Evolutionary conservation across 257 asterid species (phyloP), one percentile per base, ranked within the genome.

Genomic region (Rauvolfia tetraphylla): DNA sequence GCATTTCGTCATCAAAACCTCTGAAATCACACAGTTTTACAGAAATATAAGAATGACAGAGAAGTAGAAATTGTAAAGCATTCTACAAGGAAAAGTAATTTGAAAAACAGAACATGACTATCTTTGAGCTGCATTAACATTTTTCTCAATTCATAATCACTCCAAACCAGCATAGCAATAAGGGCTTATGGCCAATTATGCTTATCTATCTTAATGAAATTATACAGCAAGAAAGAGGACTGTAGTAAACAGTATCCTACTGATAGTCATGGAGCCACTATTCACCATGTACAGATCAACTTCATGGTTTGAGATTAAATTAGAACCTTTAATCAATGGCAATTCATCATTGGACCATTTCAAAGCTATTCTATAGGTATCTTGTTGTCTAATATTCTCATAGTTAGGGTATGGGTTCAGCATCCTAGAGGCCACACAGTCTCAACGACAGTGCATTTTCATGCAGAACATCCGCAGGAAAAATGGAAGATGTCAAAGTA

Each of bases 1-100:
- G 91, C 97, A 95, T 91, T 81, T 95, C 99, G 34, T 90, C 94
- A 80, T 95, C 99, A 82, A 95, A 95, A 75, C 99, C 99, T 84
- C 99, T 95, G 97, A 61, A 71, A 81, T 44, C 72, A 57, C 72
- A 81, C 54, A 22, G 51, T 33, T 34, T 49, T 20, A 62, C 56
- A 73, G 58, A 74, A 48, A 70, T 18, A 77, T 53, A 15, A 54
- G 17, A 67, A 44, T 31, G 22, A 49, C 1, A 27, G 29, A 51
- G 29, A 48, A 59, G 22, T 22, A n/a, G 22, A 71, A n/a, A 17
- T 27, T 22, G 38, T 42, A 41, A 11, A 56, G 36, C 34, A 9
- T 33, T 33, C 53, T 18, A 17, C 14, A 73, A 56, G 8, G 34
- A 10, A 73, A 57, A 62, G 11, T 36, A 54, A 41, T 66, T 25